Base-by-base conservation (phyloP, 164 flowering plant species). In the Magnolia changhungtana region DNA sequence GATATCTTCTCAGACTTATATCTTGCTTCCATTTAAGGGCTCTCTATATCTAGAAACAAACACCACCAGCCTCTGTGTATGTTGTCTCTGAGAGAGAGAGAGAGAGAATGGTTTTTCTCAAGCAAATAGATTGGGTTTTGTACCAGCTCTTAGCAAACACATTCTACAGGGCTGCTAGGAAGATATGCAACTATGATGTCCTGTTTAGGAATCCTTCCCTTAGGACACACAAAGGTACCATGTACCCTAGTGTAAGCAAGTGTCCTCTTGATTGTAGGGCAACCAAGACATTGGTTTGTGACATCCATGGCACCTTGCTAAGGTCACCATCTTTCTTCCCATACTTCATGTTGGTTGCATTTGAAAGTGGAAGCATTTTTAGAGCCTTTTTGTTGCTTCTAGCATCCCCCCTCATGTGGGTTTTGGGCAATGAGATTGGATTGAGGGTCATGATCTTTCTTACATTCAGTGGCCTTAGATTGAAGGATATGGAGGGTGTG, bases 361-460 rank as follows among this genome's bases (percentile, higher is more conserved):
- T 77, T 37, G 80, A 77, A 51, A 72, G 80, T 52, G 80, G 80
- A 37, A 67, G 80, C 68, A 27, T 72, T 29, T 37, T 77, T 10
- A 77, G 80, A 67, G 80, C 80, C 52, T 67, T 77, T 3, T 21
- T 77, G 49, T 55, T 73, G 72, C 75, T 77, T 65, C 31, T 77
- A 4, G 14, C 72, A n/a, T 72, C 2, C 45, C 80, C 80, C 7
- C 18, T 77, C 45, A 7, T 77, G 66, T 58, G 63, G 65, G 21
- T 77, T 55, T 55, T 77, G 72, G 72, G 51, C 21, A 55, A 67
- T 52, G 84, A 88, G 51, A 67, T 80, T 7, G 75, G 81, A 50
- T 69, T 95, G 16, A 86, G 81, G 77, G 78, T 85, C 72, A 89
- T 92, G 96, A 85, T 90, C 9, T 90, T 95, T 81, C 75, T 92